phyloP scores from a whole-genome alignment of 2,329 filamentous ascomycete species.

The Fusarium sp. region DNA sequence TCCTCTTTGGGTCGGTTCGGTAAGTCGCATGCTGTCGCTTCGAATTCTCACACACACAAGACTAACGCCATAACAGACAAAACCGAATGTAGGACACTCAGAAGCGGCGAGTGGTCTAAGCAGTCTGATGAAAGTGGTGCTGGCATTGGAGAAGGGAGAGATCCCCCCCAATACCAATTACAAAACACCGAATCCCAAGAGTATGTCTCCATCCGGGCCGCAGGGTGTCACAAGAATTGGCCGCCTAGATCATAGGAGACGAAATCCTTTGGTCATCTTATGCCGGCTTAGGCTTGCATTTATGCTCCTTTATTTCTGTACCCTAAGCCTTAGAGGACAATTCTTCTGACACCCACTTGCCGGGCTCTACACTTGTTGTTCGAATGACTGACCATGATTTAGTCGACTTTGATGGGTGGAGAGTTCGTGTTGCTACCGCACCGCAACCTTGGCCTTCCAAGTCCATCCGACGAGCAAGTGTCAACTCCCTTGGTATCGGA shows the following conservation, averaged over 20 bases:
- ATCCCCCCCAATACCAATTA: slow-evolving; percentile 46
- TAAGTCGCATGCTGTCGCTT: slow-evolving; percentile 48
- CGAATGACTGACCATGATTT: slow-evolving; percentile 1
- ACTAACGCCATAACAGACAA: slow-evolving; percentile 45
- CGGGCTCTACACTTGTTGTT: background rate
- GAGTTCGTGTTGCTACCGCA: slow-evolving; percentile 38
- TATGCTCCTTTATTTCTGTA: too few relatives aligned
- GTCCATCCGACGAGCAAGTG: slow-evolving; percentile 42
- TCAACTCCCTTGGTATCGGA: slow-evolving; percentile 56
- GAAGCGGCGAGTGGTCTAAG: slow-evolving; percentile 47
- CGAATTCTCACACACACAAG: background rate
- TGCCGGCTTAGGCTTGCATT: too few relatives aligned
- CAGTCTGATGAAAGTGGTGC: slow-evolving; percentile 44
- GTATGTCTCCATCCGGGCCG: background rate
- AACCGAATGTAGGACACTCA: slow-evolving; percentile 46
- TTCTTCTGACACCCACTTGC: too few relatives aligned
- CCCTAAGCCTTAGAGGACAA: too few relatives aligned
- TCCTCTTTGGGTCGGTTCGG: slow-evolving; percentile 56
- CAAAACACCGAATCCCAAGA: slow-evolving; percentile 26
- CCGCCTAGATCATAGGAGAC: too few relatives aligned
- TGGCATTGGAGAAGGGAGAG: slow-evolving; percentile 43
- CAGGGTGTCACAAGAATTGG: too few relatives aligned
- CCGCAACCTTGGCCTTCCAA: slow-evolving; percentile 42
- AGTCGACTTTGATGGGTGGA: slow-evolving; percentile 43
- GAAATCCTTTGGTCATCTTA: too few relatives aligned